Evolutionary conservation across 2,329 filamentous ascomycete genomes (phyloP), one percentile per base, ranked within the genome.

Genomic region (Xylaria sp.): DNA sequence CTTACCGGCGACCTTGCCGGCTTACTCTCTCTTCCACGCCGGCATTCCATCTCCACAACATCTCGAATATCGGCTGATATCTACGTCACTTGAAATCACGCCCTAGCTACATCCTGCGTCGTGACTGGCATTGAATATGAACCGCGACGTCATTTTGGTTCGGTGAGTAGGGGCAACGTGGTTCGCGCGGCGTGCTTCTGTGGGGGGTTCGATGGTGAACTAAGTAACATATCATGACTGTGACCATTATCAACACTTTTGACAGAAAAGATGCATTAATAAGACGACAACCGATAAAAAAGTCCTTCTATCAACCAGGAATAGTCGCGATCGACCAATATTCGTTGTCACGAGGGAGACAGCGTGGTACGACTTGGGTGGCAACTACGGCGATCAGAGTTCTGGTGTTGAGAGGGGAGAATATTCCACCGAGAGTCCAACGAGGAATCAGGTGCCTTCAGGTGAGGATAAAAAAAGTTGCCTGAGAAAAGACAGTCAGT

Each of bases 311-410:
- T 56, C 49, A 59, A 56, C 26, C 63, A 48, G 42, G 63, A 66
- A 64, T 49, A 66, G 69, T 57, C 44, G 68, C 65, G 75, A 76
- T 76, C 74, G 61, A 57, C 74, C 70, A 62, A 33, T 33, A 44
- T 42, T 56, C 33, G 44, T 36, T 61, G 64, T 76, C 73, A 76
- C 73, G 74, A 66, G 75, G 71, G 59, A 57, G 54, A 44, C 48
- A 44, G 67, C 57, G 59, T 71, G 71, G 68, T 73, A 62, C 67
- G 63, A 70, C 57, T 67, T 57, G 20, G 26, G 70, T 70, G 70
- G 68, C 68, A 26, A 68, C 11, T 38, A 44, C 38, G 69, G 69
- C 69, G 72, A 71, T 71, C 65, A 54, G 60, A 62, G 59, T 65
- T 49, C 65, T 59, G 46, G 57, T 69, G 61, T 69, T 56, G 31